phyloP scores from a whole-genome alignment of 768 basidiomycete genomes.

The Cubamyces lactineus region DNA sequence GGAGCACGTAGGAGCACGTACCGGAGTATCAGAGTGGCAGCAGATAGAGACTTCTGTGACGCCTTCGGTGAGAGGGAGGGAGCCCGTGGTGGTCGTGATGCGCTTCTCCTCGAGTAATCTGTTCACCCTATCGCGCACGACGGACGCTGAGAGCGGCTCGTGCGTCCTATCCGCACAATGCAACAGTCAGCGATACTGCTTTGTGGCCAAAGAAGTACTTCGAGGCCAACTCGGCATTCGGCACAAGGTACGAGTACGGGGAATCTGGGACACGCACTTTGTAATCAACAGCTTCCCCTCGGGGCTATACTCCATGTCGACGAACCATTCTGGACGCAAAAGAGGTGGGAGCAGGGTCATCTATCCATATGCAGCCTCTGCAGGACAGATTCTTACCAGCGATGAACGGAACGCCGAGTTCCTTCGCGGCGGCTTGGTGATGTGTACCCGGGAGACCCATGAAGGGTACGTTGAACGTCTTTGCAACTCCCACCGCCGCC shows the following conservation, averaged over 20 bases:
- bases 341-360: background rate
- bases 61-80: constrained; percentile 47
- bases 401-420: constrained; percentile 60
- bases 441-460: constrained; percentile 66
- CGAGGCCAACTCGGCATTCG: no score
- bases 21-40: constrained; percentile 67
- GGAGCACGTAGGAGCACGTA: constrained; percentile 25
- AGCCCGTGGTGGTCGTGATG: constrained; percentile 52
- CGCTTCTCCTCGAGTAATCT: constrained; percentile 45
- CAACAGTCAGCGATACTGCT: no score
- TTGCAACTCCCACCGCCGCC: constrained; percentile 56
- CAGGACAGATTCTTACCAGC: constrained; percentile 44
- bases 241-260: no score
- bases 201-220: no score
- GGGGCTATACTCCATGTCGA: constrained; percentile 61
- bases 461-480: constrained; percentile 58
- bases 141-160: constrained; percentile 46
- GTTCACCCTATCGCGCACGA: constrained; percentile 49
- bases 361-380: background rate
- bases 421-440: constrained; percentile 59
- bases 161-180: constrained; percentile 46
- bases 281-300: constrained; percentile 64
- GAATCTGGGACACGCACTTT: constrained; percentile 40
- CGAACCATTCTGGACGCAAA: constrained; percentile 57
- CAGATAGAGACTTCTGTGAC: constrained; percentile 61